Evolutionary conservation across 2,329 filamentous ascomycete species (phyloP).

Genomic region (Beauveria varroae): DNA sequence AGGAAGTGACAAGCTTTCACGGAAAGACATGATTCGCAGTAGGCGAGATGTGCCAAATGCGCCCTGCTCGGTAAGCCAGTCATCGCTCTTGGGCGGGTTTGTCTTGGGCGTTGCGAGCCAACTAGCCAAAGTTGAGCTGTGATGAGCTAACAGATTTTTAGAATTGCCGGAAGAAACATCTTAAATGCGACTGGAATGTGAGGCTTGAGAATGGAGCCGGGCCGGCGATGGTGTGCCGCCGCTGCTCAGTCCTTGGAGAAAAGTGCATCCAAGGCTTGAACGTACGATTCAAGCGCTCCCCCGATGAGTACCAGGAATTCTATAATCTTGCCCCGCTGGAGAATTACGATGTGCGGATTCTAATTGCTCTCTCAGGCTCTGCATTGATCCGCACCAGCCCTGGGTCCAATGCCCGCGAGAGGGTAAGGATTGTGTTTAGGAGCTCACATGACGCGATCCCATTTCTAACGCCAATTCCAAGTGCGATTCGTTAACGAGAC

Average conservation of each 20-base stretch:
- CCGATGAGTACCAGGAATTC: neutral
- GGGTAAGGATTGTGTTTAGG: neutral
- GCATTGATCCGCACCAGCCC: neutral
- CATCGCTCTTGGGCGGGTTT: neutral
- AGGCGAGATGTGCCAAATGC: neutral
- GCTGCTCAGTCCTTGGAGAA: neutral
- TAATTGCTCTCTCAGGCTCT: neutral
- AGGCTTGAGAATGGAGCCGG: neutral
- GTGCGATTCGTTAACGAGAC: neutral
- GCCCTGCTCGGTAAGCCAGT: neutral
- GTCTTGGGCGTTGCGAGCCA: neutral
- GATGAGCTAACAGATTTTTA: neutral
- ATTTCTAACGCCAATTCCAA: neutral
- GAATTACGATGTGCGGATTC: neutral
- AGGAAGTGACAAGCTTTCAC: neutral
- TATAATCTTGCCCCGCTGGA: neutral
- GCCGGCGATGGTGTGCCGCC: neutral
- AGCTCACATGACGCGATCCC: neutral
- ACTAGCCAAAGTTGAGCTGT: neutral
- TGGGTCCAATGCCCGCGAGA: neutral
- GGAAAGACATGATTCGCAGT: neutral
- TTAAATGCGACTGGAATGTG: neutral
- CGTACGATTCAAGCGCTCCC: neutral
- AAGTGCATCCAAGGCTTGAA: neutral
- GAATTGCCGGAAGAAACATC: neutral